Base-by-base conservation (phyloP, 2,329 filamentous ascomycete species). In the Exophiala alcalophila region DNA sequence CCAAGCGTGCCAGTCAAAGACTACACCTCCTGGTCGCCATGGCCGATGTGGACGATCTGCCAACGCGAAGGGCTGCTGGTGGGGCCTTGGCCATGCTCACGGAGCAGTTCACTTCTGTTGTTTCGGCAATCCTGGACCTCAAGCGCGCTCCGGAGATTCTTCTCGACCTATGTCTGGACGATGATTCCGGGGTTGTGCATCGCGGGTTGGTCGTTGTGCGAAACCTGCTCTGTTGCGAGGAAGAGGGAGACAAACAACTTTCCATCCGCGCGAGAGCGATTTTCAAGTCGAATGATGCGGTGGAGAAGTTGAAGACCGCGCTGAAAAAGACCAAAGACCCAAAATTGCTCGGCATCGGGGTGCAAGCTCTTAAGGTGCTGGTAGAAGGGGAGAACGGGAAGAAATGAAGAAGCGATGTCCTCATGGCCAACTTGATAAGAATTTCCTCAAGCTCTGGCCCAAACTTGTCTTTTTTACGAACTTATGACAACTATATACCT, bases 81-180 rank as follows among this genome's bases (percentile, higher is more conserved):
- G 92, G 92, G 1, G 91, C 89, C 0, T 65, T 98, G 35, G 92
- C 91, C 1, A 86, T 86, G 65, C 67, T 98, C 16, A 89, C 89
- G 0, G 79, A 81, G 20, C 89, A 83, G 61, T 86, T 92, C 56
- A 74, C 76, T 1, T 32, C 26, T 10, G 84, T 86, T 0, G 83
- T 91, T 1, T 73, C 77, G 2, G 82, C 77, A 3, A 74, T 97
- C 3, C 57, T 94, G 25, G 52, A 54, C 10, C 23, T 52, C 4
- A 33, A 42, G 15, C 75, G 84, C 10, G 88, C 87, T 1, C 73
- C 92, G 3, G 74, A 81, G 49, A 78, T 87, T n/a, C 57, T 97
- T n/a, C 65, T 98, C n/a, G 79, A 74, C 0, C 66, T 97, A 59
- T 94, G 88, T 58, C 70, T 72, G 11, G 88, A 95, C 52, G 72